Evolutionary conservation across 176 grass and related monocot genomes (phyloP), one percentile per base, ranked within the genome.

Genomic region (Pontederia paniculata): DNA sequence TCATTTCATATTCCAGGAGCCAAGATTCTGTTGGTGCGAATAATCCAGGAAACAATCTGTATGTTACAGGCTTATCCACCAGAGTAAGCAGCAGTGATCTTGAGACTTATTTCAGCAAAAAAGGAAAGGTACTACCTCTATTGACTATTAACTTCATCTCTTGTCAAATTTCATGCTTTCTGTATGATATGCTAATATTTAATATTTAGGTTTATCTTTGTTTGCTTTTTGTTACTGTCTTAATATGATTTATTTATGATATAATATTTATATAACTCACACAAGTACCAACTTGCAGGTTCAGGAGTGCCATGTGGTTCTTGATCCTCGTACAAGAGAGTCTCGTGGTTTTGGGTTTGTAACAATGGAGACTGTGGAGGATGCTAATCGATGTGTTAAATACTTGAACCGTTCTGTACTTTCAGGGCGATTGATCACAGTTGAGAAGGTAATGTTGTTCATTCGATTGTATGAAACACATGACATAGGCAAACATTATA

Each of bases 341-440:
- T 88, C 94, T 21, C 94, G 94, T 64, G 94, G 94, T 8, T 98
- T 98, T 80, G 94, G 80, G 5, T 98, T 98, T 47, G 94, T 98
- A 16, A 85, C 77, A 18, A 98, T 98, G 94, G 86, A 80, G 50
- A 77, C 77, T 23, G 72, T 76, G 54, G 94, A 93, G 10, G 94
- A 80, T 28, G 94, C 94, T 41, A 77, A 77, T 22, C 75, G 83
- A 58, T 88, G 80, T 67, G 74, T 93, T 57, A 93, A 93, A 59
- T 82, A 98, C 57, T 68, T 98, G 23, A 75, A 93, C 48, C 86
- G 70, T 66, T 84, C 80, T 72, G 94, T 93, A 17, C 74, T 98
- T 70, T 87, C 88, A 79, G 94, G 94, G 28, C 86, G 86, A 57
- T 73, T 89, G 47, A 77, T 98, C 66, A 88, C 74, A 57, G 84